Evolutionary conservation across 495 filamentous ascomycete genomes (phyloP), one percentile per base, ranked within the genome.

Genomic region (Neurospora sp.): DNA sequence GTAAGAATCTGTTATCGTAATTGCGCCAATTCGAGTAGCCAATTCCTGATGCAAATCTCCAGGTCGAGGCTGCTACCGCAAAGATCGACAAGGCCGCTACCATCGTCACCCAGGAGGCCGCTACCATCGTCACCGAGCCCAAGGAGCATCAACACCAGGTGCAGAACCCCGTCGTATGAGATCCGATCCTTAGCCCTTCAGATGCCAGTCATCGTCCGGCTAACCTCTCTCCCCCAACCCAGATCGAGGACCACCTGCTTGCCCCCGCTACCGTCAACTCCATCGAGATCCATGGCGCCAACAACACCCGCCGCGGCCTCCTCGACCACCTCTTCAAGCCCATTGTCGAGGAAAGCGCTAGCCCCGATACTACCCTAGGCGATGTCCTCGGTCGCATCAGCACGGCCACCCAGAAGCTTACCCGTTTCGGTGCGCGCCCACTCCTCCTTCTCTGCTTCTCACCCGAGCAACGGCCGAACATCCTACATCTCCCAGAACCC

Each of bases 291-390:
- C 86, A 95, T 72, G 90, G 91, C 77, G 93, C 93, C 11, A 84
- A 83, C 27, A 88, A 94, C 75, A 98, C 95, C 5, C 89, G 95
- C 41, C 85, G 88, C 71, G 85, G 87, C 73, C 97, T 98, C 79
- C 89, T 99, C 37, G 87, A 93, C 77, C 87, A 89, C 27, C 82
- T 97, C 72, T 88, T 98, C 84, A 85, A 89, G 72, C 93, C 94
- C 5, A 80, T 97, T 3, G 83, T 98, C 18, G 90, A 89, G 76
- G 86, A 86, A 39, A 90, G 92, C 76, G 83, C 87, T 72, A 88
- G 88, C 77, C 84, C 82, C 40, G 86, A 87, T 35, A 93, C 93
- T 70, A 97, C 93, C 0, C 85, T 98, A 23, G 85, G 87, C 72
- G 92, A 96, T 77, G 90, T 93, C 59, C 81, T 98, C 72, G 83